phyloP scores from a whole-genome alignment of 768 basidiomycete genomes.

The Cubamyces lactineus region DNA sequence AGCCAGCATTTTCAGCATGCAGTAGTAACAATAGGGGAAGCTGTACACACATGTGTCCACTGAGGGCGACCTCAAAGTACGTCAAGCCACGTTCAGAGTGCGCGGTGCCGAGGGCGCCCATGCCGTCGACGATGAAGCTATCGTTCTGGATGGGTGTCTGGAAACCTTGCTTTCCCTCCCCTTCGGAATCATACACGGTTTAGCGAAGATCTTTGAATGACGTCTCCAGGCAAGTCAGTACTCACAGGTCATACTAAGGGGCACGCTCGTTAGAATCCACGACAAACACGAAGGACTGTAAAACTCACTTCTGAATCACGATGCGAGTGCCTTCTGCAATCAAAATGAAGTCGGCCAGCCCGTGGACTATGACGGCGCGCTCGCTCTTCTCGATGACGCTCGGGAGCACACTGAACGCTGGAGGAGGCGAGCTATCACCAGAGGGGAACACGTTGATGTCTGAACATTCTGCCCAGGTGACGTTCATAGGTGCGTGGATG shows the following conservation, averaged over 20 bases:
- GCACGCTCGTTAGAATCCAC: not conserved
- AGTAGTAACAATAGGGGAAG: not conserved
- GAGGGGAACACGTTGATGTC: constrained; percentile 59
- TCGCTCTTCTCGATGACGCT: constrained; percentile 77
- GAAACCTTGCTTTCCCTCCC: constrained; percentile 73
- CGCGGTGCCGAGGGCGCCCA: constrained; percentile 66
- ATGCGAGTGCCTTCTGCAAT: constrained; percentile 64
- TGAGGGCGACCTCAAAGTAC: constrained; percentile 65
- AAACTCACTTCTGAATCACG: constrained; percentile 42
- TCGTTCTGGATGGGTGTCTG: constrained; percentile 66
- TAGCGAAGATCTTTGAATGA: too few relatives aligned
- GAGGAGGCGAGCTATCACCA: constrained; percentile 59
- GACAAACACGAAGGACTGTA: not conserved
- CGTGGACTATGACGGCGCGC: constrained; percentile 70
- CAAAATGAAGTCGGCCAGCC: constrained; percentile 71
- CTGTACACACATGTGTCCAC: constrained; percentile 69
- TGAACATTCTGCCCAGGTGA: constrained; percentile 68
- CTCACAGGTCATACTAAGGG: constrained; percentile 13
- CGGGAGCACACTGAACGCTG: constrained; percentile 67
- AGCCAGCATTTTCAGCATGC: not conserved
- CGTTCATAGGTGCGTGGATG: constrained; percentile 68
- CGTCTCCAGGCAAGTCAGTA: not conserved
- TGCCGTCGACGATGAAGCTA: constrained; percentile 70
- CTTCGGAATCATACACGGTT: constrained; percentile 29
- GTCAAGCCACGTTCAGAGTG: constrained; percentile 72